A percentile compares a stretch with the other conserved stretches of the same genome.
These are phyloP conservation scores for Bisporella sp. DNA, from an alignment of 2,329 filamentous ascomycete species.

Conservation along the genomic window DNA sequence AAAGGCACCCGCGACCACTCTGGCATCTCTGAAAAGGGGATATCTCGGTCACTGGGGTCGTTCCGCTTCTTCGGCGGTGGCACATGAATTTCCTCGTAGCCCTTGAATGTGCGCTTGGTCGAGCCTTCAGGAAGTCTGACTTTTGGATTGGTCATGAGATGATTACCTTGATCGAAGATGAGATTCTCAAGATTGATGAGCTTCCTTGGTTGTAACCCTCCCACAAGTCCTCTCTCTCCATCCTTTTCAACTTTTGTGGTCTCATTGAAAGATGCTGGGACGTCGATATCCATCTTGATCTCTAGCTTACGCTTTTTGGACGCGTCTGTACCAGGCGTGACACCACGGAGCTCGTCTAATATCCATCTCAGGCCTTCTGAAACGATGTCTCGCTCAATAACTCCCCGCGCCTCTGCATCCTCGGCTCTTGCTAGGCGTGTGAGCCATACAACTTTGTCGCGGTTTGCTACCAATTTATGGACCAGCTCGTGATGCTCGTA, in stretches of 20 bases:
- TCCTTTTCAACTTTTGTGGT: constrained; percentile 43
- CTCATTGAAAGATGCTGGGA: constrained; percentile 53
- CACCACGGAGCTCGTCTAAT: constrained; percentile 78
- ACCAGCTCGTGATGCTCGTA: constrained; percentile 94
- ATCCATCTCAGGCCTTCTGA: constrained; percentile 83
- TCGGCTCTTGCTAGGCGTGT: constrained; percentile 80
- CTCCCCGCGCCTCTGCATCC: constrained; percentile 65
- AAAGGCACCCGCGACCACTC: constrained; percentile 89
- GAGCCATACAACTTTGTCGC: constrained; percentile 93
- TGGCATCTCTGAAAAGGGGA: constrained; percentile 81
- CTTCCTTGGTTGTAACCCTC: constrained; percentile 79
- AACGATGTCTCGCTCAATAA: constrained; percentile 84
- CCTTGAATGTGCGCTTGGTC: constrained; percentile 92
- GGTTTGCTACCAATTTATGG: constrained; percentile 82
- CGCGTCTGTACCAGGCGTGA: constrained; percentile 49
- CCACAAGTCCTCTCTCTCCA: constrained; percentile 62
- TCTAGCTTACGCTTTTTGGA: constrained; percentile 63
- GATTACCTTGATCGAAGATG: constrained; percentile 95
- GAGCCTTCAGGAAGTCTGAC: constrained; percentile 91
- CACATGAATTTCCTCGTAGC: constrained; percentile 97
- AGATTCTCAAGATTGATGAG: constrained; percentile 93
- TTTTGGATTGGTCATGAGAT: constrained; percentile 98
- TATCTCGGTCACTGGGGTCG: constrained; percentile 71
- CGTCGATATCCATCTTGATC: constrained; percentile 93
- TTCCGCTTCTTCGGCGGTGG: constrained; percentile 83